phyloP scores from a whole-genome alignment of 768 basidiomycete species.

The Chalciporus sphaerocephalus region DNA sequence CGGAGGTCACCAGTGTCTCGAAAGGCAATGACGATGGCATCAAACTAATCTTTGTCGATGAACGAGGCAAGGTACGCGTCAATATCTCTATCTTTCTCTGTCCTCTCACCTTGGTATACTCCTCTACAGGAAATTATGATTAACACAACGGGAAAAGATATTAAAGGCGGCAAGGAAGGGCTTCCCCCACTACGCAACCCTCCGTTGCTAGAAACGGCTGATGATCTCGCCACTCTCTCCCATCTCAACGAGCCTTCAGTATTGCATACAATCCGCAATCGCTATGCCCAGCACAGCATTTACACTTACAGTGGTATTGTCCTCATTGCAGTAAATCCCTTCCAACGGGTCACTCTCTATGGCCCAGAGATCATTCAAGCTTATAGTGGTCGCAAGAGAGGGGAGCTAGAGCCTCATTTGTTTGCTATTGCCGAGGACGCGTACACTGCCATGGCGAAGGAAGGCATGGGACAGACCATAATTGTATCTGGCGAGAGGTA shows the following conservation, averaged over 20 bases:
- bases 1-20: conserved; percentile 66
- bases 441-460: conserved; percentile 93
- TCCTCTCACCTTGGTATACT: not conserved
- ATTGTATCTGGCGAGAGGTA: conserved; percentile 98
- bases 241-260: conserved; percentile 99
- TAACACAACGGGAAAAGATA: conserved; percentile 74
- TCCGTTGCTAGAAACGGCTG: conserved; percentile 91
- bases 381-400: conserved; percentile 86
- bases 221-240: conserved; percentile 96
- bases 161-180: conserved; percentile 72
- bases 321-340: conserved; percentile 97
- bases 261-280: conserved; percentile 92
- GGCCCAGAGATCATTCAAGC: conserved; percentile 96
- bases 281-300: conserved; percentile 95
- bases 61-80: conserved; percentile 77
- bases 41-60: conserved; percentile 82
- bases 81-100: conserved; percentile 6
- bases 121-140: conserved; percentile 64
- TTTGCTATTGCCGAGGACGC: conserved; percentile 99
- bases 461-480: conserved; percentile 94
- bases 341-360: conserved; percentile 95
- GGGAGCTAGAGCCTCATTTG: conserved; percentile 94
- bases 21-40: conserved; percentile 69
- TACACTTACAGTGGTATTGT: conserved; percentile 99
- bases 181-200: conserved; percentile 96